Evolutionary conservation across 441 rosid species (phyloP).

Genomic region (Flueggea neowawraea): DNA sequence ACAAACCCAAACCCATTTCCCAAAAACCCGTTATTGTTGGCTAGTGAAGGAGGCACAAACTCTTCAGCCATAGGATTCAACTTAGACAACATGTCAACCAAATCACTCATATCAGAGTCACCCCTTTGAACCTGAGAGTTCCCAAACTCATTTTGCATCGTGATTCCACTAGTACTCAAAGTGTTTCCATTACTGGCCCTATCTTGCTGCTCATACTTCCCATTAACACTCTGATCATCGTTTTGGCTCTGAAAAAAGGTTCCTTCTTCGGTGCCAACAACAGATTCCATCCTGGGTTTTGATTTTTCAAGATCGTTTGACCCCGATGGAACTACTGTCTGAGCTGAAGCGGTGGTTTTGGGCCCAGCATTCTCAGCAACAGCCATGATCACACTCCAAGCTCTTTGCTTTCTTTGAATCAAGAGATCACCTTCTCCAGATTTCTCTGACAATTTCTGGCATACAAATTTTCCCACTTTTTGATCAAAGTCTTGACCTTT

Average conservation of each 20-base stretch:
- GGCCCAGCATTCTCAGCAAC: constrained; percentile 68
- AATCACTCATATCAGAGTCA: constrained; percentile 52
- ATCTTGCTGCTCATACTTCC: constrained; percentile 15
- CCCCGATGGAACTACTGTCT: neutral
- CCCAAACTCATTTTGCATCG: constrained; percentile 37
- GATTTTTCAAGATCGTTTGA: neutral
- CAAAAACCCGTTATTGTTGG: neutral
- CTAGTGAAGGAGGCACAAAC: constrained; percentile 78
- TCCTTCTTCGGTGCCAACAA: neutral
- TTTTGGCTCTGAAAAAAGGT: constrained; percentile 11
- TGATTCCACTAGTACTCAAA: constrained; percentile 4
- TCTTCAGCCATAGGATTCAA: constrained; percentile 91
- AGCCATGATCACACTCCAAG: constrained; percentile 59
- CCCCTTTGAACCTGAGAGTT: neutral
- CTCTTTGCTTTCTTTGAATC: neutral
- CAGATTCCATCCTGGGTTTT: no score
- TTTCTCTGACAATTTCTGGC: neutral
- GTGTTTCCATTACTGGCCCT: neutral
- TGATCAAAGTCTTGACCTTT: constrained; percentile 13
- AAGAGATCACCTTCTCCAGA: neutral
- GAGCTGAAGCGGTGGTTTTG: no score
- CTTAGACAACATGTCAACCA: constrained; percentile 82
- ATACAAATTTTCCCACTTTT: neutral
- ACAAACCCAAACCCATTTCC: neutral
- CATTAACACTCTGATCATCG: constrained; percentile 24